Conservation (phyloP, 805 yeast genomes). For the Candida corydali region DNA sequence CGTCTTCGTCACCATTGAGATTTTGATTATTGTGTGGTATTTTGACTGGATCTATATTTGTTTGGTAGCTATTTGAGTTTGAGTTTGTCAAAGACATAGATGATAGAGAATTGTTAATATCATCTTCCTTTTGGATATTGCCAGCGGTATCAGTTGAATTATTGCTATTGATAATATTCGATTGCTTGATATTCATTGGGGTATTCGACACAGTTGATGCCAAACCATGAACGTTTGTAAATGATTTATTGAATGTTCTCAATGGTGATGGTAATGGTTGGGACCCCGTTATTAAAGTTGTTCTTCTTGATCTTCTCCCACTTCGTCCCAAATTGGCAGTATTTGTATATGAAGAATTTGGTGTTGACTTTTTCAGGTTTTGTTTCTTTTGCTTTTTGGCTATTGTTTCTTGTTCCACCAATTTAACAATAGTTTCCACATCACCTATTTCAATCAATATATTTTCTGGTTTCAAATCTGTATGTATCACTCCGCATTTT, state of each 20-base stretch:
- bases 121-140: conserved; percentile 11
- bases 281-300: conserved; percentile 82
- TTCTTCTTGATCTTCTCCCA: conserved; percentile 59
- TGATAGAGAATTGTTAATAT: conserved; percentile 34
- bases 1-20: not conserved
- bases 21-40: conserved; percentile 12
- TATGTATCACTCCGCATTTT: conserved; percentile 69
- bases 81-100: conserved; percentile 41
- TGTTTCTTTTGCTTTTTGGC: conserved; percentile 43
- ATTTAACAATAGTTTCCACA: conserved; percentile 68
- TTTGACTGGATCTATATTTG: conserved; percentile 15
- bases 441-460: conserved; percentile 79
- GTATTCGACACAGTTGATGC: conserved; percentile 39
- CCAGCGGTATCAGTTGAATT: not conserved
- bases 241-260: conserved; percentile 48
- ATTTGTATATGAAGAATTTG: conserved; percentile 11
- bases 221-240: conserved; percentile 32
- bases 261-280: conserved; percentile 91
- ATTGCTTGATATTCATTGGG: conserved; percentile 22
- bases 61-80: conserved; percentile 22
- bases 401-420: conserved; percentile 59
- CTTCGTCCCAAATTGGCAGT: conserved; percentile 37
- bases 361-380: conserved; percentile 23
- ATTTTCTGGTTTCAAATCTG: conserved; percentile 72
- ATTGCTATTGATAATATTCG: not conserved